These are phyloP conservation scores for Crithidia mellificae DNA, from an alignment of 208 protist species.

Conservation along the genomic window DNA sequence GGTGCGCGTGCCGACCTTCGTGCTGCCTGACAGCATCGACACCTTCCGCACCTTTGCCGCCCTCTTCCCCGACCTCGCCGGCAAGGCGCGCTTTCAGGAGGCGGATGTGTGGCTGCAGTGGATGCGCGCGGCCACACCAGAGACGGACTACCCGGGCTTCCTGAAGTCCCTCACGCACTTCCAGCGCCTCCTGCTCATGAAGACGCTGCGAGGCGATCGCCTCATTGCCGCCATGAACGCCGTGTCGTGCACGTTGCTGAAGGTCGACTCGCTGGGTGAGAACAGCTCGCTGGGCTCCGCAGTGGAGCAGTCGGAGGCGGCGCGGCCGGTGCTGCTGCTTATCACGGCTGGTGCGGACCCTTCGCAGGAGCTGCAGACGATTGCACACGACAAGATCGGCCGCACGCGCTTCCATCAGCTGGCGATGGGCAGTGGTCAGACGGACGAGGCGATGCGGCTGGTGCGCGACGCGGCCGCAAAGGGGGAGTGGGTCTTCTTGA, in stretches of 20 bases:
- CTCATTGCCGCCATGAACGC: slow-evolving; percentile 93
- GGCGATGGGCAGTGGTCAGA: slow-evolving; percentile 96
- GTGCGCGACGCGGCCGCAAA: slow-evolving; percentile 70
- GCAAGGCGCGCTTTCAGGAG: slow-evolving; percentile 80
- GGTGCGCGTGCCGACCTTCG: slow-evolving; percentile 85
- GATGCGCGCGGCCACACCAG: slow-evolving; percentile 84
- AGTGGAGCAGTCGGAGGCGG: slow-evolving; percentile 51
- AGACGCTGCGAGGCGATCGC: slow-evolving; percentile 95
- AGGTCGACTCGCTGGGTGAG: slow-evolving; percentile 76
- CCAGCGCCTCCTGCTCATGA: slow-evolving; percentile 95
- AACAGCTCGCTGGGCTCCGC: slow-evolving; percentile 59
- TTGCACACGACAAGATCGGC: slow-evolving; percentile 79
- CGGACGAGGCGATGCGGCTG: slow-evolving; percentile 86
- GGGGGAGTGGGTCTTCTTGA: slow-evolving; percentile 95
- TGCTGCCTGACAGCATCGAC: slow-evolving; percentile 83
- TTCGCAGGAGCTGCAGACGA: slow-evolving; percentile 92
- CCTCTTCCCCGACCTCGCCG: slow-evolving; percentile 72
- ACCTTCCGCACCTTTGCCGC: slow-evolving; percentile 76
- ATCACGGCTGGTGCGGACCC: slow-evolving; percentile 96
- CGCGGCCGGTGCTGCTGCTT: slow-evolving; percentile 92
- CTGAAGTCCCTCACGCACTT: slow-evolving; percentile 90
- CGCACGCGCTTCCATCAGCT: slow-evolving; percentile 90
- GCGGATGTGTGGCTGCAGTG: slow-evolving; percentile 93
- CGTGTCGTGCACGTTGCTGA: slow-evolving; percentile 77
- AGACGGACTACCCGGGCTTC: slow-evolving; percentile 85